Conservation (phyloP, 1,284 basidiomycete genomes). For the Marasmius oreades region DNA sequence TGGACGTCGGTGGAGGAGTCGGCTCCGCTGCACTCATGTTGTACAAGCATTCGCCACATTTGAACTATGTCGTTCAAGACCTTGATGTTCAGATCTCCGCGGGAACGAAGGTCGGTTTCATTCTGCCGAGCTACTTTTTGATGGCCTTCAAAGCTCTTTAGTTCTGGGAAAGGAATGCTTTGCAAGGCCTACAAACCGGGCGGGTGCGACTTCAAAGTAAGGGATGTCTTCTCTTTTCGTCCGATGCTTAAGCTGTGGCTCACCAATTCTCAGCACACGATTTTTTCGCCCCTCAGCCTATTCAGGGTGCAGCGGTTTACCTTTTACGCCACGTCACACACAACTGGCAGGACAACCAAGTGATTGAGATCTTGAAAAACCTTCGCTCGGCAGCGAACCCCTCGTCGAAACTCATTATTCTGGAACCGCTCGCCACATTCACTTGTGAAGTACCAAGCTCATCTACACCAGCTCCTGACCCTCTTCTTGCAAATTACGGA, state of each 20-base stretch:
- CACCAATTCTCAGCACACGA: conserved; percentile 23
- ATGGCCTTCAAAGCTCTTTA: conserved; percentile 3
- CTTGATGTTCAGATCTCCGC: conserved; percentile 22
- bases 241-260: not conserved
- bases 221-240: not conserved
- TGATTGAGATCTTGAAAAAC: conserved; percentile 23
- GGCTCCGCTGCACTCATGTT: conserved; percentile 21
- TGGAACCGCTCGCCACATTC: conserved; percentile 20
- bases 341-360: conserved; percentile 29
- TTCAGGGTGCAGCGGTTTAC: conserved; percentile 26
- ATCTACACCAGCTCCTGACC: conserved; percentile 12
- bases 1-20: conserved; percentile 25
- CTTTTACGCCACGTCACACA: conserved; percentile 30
- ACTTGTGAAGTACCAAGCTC: conserved; percentile 1
- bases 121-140: not conserved
- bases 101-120: conserved; percentile 17
- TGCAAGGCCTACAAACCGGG: conserved; percentile 19
- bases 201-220: conserved; percentile 24
- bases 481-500: conserved; percentile 21
- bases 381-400: conserved; percentile 24
- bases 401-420: conserved; percentile 25
- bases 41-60: conserved; percentile 20
- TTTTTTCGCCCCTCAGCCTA: conserved; percentile 31
- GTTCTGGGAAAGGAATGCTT: conserved; percentile 24
- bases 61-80: conserved; percentile 25